Conservation (phyloP, 2,329 filamentous ascomycete species). For the Drechslerella coelobrocha region DNA sequence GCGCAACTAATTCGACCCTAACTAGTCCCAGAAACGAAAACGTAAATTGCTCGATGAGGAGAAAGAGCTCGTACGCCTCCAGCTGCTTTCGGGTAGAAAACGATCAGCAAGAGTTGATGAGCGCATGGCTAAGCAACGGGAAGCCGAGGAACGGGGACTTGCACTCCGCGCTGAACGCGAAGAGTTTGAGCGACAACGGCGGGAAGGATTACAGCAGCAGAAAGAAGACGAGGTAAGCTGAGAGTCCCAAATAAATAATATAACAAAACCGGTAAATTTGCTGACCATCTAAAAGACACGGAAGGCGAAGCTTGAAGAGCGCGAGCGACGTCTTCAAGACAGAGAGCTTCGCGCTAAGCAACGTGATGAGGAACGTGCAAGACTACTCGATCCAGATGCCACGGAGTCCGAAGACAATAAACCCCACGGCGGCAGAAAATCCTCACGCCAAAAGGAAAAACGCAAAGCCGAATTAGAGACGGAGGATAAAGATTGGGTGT, state of each 20-base stretch:
- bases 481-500: constrained; percentile 85
- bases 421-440: constrained; percentile 37
- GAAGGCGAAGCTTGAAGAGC: constrained; percentile 69
- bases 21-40: constrained; percentile 38
- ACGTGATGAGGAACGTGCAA: constrained; percentile 67
- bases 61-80: constrained; percentile 80
- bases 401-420: constrained; percentile 40
- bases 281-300: constrained; percentile 64
- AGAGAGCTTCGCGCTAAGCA: constrained; percentile 84
- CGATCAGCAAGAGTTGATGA: constrained; percentile 86
- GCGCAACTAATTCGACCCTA: constrained; percentile 4
- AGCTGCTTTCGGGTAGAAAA: constrained; percentile 92
- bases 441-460: constrained; percentile 49
- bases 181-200: constrained; percentile 63
- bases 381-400: constrained; percentile 42
- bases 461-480: constrained; percentile 58
- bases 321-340: constrained; percentile 51
- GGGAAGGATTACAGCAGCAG: constrained; percentile 63
- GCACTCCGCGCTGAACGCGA: constrained; percentile 64
- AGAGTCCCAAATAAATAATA: constrained; percentile 57
- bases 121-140: constrained; percentile 77
- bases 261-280: neutral
- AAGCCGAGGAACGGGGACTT: constrained; percentile 73
- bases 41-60: constrained; percentile 64
- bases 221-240: constrained; percentile 71